These are phyloP conservation scores for Chlamydomonas schloesseri DNA, from an alignment of 139 green algal species.

Conservation along the genomic window DNA sequence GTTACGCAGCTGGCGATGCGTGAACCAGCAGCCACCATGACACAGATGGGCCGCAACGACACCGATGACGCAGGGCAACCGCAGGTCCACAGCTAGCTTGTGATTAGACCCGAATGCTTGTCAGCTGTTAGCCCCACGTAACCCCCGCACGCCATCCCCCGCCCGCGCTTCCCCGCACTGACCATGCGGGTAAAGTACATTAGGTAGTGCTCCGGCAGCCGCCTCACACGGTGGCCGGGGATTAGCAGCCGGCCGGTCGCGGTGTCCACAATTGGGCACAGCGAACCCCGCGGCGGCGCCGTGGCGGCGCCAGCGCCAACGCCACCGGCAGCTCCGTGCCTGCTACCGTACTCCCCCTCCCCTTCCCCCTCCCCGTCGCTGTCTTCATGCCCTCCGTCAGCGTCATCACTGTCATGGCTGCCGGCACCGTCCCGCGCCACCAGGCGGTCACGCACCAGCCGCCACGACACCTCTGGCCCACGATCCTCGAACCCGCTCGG, in stretches of 20 bases:
- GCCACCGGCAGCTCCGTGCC: background rate
- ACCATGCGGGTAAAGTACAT: background rate
- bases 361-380: background rate
- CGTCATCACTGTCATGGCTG: background rate
- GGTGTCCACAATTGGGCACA: slow-evolving; percentile 11
- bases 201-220: background rate
- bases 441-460: slow-evolving; percentile 14
- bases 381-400: background rate
- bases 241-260: background rate
- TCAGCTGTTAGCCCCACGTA: no score
- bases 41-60: no score
- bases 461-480: slow-evolving; percentile 1
- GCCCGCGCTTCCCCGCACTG: no score
- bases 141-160: no score
- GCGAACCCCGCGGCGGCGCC: background rate
- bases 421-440: background rate
- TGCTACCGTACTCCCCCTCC: background rate
- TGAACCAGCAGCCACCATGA: no score
- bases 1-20: no score
- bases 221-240: background rate
- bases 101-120: no score
- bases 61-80: no score
- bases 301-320: background rate
- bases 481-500: slow-evolving; percentile 11
- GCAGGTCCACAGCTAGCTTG: no score